These are phyloP conservation scores for Spathaspora passalidarum DNA, from an alignment of 805 yeast species.

Conservation along the genomic window DNA sequence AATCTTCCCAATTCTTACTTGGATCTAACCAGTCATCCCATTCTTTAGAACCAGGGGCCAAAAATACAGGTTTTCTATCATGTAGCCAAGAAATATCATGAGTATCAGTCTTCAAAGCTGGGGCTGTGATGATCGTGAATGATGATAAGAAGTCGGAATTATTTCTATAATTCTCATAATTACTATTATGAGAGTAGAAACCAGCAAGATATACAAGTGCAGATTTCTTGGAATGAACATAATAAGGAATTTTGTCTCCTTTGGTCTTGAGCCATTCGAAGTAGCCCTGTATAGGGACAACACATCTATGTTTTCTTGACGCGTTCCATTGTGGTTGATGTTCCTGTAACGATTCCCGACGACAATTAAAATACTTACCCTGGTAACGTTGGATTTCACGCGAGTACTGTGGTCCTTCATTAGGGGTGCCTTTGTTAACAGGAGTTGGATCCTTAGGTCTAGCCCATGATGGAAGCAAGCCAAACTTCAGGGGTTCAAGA, in stretches of 20 bases:
- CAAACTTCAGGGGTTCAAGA: slow-evolving; percentile 70
- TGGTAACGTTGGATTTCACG: slow-evolving; percentile 32
- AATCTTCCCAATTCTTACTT: slow-evolving; percentile 32
- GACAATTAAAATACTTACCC: slow-evolving; percentile 68
- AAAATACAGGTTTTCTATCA: slow-evolving; percentile 70
- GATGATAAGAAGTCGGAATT: slow-evolving; percentile 34
- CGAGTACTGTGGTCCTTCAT: slow-evolving; percentile 19
- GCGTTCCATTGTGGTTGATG: slow-evolving; percentile 56
- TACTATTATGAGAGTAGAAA: slow-evolving; percentile 34
- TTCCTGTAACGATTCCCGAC: slow-evolving; percentile 56
- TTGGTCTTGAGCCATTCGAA: slow-evolving; percentile 68
- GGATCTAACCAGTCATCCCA: slow-evolving; percentile 67
- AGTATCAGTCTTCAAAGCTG: slow-evolving; percentile 46
- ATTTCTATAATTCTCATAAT: slow-evolving; percentile 20
- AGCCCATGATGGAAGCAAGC: slow-evolving; percentile 72
- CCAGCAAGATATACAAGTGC: slow-evolving; percentile 63
- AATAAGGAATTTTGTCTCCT: slow-evolving; percentile 59
- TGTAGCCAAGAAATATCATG: slow-evolving; percentile 66
- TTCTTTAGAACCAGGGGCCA: slow-evolving; percentile 54
- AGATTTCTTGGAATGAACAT: slow-evolving; percentile 49
- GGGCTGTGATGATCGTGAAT: slow-evolving; percentile 72
- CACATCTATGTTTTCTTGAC: slow-evolving; percentile 56
- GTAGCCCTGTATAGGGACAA: slow-evolving; percentile 78
- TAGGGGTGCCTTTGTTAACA: slow-evolving; percentile 13
- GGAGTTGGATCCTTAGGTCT: slow-evolving; percentile 37